phyloP scores from a whole-genome alignment of 1,139 yeast genomes.

The Suhomyces choctaworum region DNA sequence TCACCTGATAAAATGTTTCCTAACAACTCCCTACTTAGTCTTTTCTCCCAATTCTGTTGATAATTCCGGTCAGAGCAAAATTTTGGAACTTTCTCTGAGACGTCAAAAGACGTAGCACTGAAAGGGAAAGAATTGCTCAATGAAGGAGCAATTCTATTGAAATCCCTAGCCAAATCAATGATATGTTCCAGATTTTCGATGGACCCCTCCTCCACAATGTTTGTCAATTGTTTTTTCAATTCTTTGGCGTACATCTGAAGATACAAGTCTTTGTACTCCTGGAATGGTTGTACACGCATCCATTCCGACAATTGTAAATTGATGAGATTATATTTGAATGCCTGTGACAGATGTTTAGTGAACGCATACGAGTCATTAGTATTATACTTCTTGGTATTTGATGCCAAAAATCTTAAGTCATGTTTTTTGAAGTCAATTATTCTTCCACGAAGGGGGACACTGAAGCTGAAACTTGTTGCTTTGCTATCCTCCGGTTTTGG shows the following conservation, averaged over 20 bases:
- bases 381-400: neutral
- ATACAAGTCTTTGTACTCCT: conserved; percentile 31
- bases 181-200: conserved; percentile 9
- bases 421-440: conserved; percentile 37
- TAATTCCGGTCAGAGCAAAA: conserved; percentile 7
- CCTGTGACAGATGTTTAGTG: conserved; percentile 12
- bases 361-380: conserved; percentile 11
- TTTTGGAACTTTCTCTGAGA: neutral
- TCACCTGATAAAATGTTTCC: conserved; percentile 30
- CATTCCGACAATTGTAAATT: conserved; percentile 40
- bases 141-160: conserved; percentile 4
- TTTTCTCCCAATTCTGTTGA: conserved; percentile 26
- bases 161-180: conserved; percentile 12
- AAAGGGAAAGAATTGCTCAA: conserved; percentile 5
- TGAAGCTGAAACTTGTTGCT: neutral
- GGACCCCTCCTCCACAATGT: conserved; percentile 9
- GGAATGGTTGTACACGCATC: conserved; percentile 41
- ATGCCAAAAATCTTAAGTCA: conserved; percentile 36
- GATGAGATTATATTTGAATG: conserved; percentile 18
- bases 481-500: neutral
- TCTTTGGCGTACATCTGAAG: conserved; percentile 11
- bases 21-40: conserved; percentile 25
- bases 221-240: conserved; percentile 14
- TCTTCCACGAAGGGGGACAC: conserved; percentile 23
- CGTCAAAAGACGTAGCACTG: neutral